phyloP scores from a whole-genome alignment of 345 rosid genomes.

The Aquilaria yunnanensis region DNA sequence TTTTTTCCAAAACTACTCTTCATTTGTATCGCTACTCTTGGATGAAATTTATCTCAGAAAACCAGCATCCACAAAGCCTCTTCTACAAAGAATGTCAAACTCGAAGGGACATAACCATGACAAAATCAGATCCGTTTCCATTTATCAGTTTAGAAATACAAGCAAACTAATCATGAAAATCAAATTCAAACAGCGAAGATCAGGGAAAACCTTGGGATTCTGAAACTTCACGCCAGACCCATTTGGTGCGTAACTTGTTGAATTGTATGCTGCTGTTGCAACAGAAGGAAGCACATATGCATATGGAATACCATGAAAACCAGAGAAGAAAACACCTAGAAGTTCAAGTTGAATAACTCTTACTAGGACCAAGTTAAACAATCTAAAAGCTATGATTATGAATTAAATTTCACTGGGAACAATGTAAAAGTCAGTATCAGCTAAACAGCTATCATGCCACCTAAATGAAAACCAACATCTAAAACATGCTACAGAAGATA shows the following conservation, averaged over 20 bases:
- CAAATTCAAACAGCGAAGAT: conserved; percentile 17
- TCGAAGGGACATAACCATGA: too few relatives aligned
- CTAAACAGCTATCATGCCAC: conserved; percentile 1
- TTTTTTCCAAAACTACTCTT: too few relatives aligned
- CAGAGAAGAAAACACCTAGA: conserved; percentile 62
- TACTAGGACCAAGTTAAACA: conserved; percentile 17
- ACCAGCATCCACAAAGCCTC: too few relatives aligned
- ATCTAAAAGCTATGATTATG: conserved; percentile 22
- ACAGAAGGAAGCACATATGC: conserved; percentile 62
- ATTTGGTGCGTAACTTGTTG: conserved; percentile 60
- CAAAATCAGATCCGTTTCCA: not conserved
- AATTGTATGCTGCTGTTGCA: conserved; percentile 67
- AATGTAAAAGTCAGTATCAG: conserved; percentile 13
- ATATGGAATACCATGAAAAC: conserved; percentile 70
- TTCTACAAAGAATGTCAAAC: too few relatives aligned
- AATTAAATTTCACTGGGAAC: conserved; percentile 15
- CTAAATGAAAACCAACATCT: conserved; percentile 7
- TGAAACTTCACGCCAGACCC: conserved; percentile 76
- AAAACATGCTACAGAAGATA: conserved; percentile 11
- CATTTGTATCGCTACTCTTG: too few relatives aligned
- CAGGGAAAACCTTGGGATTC: conserved; percentile 65
- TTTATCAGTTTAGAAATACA: not conserved
- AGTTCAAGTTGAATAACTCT: conserved; percentile 41
- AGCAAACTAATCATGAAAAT: not conserved
- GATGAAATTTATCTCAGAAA: too few relatives aligned